Base-by-base conservation (phyloP, 805 yeast genomes). In the Clavispora phyllophila region DNA sequence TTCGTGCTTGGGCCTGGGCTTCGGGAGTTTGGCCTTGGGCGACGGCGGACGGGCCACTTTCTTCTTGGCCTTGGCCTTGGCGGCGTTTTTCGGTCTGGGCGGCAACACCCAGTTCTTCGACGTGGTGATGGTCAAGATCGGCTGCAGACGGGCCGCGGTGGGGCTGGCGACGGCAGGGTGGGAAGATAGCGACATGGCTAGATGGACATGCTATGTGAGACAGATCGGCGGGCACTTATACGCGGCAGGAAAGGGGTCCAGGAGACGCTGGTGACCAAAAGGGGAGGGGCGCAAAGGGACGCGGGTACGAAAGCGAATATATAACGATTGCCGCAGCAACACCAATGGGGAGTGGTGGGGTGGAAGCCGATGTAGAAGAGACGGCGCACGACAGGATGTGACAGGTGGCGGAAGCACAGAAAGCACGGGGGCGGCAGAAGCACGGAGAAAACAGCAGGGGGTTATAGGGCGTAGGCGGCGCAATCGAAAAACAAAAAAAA, bases 21-120 rank as follows among this genome's bases (percentile, higher is more conserved):
- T 35, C 17, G 29, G 20, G 17, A 20, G 33, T 9, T 9, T 15
- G 22, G 42, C n/a, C 22, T 25, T 36, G 14, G 40, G 40, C 31
- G 14, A 32, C 18, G 28, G 26, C n/a, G 34, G 17, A 6, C 22
- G 22, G 13, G 34, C 34, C 7, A 82, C 60, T 76, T 79, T 46
- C 36, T 48, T 50, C 41, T 51, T 51, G 29, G 48, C 38, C 34
- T 50, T 49, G 31, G 42, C 40, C 41, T 46, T 48, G 22, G 54
- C 50, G 22, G 53, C 41, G 36, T 50, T 51, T 20, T 51, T 51
- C 40, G 56, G 56, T 18, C 56, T 35, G 13, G 56, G 56, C 17
- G 56, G 56, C 25, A 51, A 47, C 39, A 50, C 54, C 56, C 56
- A 51, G 37, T 51, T 50, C 36, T 46, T 51, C 19, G 53, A 48